phyloP scores from a whole-genome alignment of 805 yeast species.

The Ogataea neopini region DNA sequence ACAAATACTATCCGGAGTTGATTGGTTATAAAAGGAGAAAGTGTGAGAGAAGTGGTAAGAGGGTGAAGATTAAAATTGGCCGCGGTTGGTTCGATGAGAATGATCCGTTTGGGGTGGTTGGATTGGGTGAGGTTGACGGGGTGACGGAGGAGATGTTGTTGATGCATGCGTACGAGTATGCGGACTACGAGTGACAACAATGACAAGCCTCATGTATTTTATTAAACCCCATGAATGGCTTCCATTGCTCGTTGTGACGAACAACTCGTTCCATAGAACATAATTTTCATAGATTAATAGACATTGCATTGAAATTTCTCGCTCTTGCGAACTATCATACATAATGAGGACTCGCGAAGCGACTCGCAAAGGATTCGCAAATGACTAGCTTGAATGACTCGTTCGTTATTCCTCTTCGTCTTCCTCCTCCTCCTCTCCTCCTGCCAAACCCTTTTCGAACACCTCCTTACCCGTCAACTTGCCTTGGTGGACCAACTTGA shows the following conservation, averaged over 20 bases:
- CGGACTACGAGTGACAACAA: constrained; percentile 7
- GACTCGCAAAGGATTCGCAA: too few relatives aligned
- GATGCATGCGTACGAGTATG: constrained; percentile 19
- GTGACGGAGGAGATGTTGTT: constrained; percentile 28
- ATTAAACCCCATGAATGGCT: background rate
- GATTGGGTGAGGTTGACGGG: constrained; percentile 18
- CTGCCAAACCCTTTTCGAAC: constrained; percentile 86
- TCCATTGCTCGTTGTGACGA: background rate
- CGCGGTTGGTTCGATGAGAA: constrained; percentile 16
- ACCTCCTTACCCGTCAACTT: constrained; percentile 86
- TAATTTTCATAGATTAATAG: too few relatives aligned
- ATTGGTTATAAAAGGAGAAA: constrained; percentile 14
- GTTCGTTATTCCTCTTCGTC: constrained; percentile 13
- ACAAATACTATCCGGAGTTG: constrained; percentile 19
- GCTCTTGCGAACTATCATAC: too few relatives aligned
- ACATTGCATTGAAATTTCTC: too few relatives aligned
- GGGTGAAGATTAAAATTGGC: background rate
- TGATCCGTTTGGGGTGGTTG: constrained; percentile 17
- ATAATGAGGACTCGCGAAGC: too few relatives aligned
- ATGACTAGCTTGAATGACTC: background rate
- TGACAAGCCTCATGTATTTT: too few relatives aligned
- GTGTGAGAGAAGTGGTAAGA: background rate
- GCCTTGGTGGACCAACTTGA: constrained; percentile 63
- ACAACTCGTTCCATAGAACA: too few relatives aligned
- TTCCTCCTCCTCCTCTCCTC: constrained; percentile 62